A percentile compares a stretch with the other conserved stretches of the same genome.
These are phyloP conservation scores for Fusarium anguioides DNA, from an alignment of 2,329 filamentous ascomycete genomes.

Conservation along the genomic window DNA sequence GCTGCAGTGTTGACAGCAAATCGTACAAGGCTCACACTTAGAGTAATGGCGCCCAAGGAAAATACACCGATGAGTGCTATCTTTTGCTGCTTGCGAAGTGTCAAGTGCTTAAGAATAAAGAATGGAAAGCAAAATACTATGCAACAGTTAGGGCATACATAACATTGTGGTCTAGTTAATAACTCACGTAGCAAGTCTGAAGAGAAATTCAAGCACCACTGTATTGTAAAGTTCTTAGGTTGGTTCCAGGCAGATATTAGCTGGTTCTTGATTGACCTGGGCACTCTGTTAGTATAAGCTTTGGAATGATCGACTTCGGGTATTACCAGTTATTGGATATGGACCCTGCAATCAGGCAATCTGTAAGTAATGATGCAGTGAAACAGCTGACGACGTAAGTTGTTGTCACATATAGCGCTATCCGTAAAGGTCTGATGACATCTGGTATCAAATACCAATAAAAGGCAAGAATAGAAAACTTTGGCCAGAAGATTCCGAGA, in stretches of 20 bases:
- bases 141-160: not conserved
- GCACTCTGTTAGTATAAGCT: accelerated
- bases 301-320: accelerated
- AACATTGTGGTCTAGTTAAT: no score
- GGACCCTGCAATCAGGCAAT: not conserved
- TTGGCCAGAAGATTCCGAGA: conserved; percentile 6
- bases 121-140: conserved; percentile 21
- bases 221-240: not conserved
- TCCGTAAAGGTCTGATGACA: not conserved
- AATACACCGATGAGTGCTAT: conserved; percentile 5
- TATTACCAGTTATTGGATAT: conserved; percentile 20
- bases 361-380: not conserved
- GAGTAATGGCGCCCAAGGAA: conserved; percentile 12
- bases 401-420: not conserved
- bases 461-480: conserved; percentile 12
- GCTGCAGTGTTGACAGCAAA: not conserved
- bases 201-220: conserved; percentile 22
- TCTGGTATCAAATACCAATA: conserved; percentile 22
- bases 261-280: conserved; percentile 16
- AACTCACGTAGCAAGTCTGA: conserved; percentile 3
- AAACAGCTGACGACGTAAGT: not conserved
- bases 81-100: conserved; percentile 4
- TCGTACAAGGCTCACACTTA: not conserved
- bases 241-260: conserved; percentile 12
- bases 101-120: conserved; percentile 2